phyloP scores from a whole-genome alignment of 495 filamentous ascomycete species.

The Neurospora sp. region DNA sequence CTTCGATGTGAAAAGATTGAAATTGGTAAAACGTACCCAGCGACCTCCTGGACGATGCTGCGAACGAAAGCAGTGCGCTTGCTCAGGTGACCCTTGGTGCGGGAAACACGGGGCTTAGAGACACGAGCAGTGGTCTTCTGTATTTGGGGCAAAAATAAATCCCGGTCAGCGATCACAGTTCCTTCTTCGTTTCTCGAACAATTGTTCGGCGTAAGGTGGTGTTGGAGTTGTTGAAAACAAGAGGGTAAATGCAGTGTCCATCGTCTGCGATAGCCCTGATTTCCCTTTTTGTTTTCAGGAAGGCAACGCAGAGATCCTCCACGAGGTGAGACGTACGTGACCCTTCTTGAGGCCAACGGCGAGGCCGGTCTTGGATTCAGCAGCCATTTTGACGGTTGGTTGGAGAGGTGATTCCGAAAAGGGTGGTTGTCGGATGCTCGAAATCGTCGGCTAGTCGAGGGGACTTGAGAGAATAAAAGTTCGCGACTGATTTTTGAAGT shows the following conservation, averaged over 20 bases:
- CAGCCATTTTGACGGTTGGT: slow-evolving; percentile 22
- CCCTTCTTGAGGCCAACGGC: slow-evolving; percentile 78
- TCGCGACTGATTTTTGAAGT: slow-evolving; percentile 6
- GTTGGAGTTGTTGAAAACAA: slow-evolving; percentile 1
- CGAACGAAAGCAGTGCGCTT: slow-evolving; percentile 85
- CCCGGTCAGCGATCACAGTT: slow-evolving; percentile 30
- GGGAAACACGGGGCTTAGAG: slow-evolving; percentile 76
- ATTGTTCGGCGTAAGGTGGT: not conserved
- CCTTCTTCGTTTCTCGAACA: not conserved
- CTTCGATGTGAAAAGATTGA: not conserved
- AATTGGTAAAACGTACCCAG: slow-evolving; percentile 49
- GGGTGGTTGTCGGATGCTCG: slow-evolving; percentile 12
- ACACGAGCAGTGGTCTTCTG: slow-evolving; percentile 87
- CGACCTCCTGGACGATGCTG: slow-evolving; percentile 91
- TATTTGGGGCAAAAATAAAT: slow-evolving; percentile 25
- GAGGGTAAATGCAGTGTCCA: slow-evolving; percentile 14
- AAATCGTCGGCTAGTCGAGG: slow-evolving; percentile 12
- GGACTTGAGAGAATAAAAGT: slow-evolving; percentile 11
- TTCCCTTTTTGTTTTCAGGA: slow-evolving; percentile 11
- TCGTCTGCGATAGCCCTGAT: slow-evolving; percentile 15
- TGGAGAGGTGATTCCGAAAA: slow-evolving; percentile 4
- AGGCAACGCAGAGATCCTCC: slow-evolving; percentile 48
- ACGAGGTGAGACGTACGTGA: slow-evolving; percentile 66
- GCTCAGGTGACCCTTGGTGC: slow-evolving; percentile 83
- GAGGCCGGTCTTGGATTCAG: slow-evolving; percentile 55